phyloP scores from a whole-genome alignment of 2,329 filamentous ascomycete species.

The Huntiella omanensis region DNA sequence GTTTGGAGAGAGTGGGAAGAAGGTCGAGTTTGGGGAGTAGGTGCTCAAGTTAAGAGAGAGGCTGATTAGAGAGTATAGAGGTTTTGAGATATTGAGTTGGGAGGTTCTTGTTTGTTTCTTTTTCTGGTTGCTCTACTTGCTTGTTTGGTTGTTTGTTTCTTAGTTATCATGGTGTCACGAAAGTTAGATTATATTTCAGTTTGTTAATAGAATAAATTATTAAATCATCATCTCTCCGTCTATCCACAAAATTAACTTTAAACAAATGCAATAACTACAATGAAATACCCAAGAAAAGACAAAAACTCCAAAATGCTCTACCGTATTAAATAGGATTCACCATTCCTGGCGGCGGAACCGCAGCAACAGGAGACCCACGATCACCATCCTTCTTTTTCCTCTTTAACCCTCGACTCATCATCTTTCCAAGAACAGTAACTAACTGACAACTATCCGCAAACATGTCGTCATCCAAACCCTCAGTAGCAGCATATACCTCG shows the following conservation, averaged over 20 bases:
- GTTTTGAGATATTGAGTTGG: no score
- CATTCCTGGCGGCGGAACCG: slow-evolving; percentile 21
- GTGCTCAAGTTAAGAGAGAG: slow-evolving; percentile 26
- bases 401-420: slow-evolving; percentile 56
- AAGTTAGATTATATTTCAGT: background rate
- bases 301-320: background rate
- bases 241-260: background rate
- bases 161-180: background rate
- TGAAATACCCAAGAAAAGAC: background rate
- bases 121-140: background rate
- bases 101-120: background rate
- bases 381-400: slow-evolving; percentile 17
- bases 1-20: slow-evolving; percentile 89
- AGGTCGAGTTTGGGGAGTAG: slow-evolving; percentile 99
- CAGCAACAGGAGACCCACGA: slow-evolving; percentile 12
- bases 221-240: background rate
- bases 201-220: background rate
- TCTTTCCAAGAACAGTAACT: slow-evolving; percentile 67
- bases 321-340: slow-evolving; percentile 23
- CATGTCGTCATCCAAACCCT: slow-evolving; percentile 89
- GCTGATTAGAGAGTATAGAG: no score
- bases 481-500: slow-evolving; percentile 77
- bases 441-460: slow-evolving; percentile 82
- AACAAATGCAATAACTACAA: background rate
- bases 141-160: background rate